Conservation (phyloP, 2,329 filamentous ascomycete species). For the Aspergillus neoniger region DNA sequence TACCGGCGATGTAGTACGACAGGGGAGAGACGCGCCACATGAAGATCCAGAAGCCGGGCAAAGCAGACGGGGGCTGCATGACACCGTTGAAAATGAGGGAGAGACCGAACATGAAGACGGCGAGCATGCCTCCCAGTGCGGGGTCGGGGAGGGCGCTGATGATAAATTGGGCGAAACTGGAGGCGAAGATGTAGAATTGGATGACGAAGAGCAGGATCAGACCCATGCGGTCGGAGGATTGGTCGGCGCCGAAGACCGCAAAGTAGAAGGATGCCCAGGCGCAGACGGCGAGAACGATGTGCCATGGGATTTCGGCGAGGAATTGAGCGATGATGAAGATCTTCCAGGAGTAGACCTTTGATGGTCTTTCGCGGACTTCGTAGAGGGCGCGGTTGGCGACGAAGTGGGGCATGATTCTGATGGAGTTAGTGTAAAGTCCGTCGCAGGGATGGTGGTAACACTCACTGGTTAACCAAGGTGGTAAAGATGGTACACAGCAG, state of each 20-base stretch:
- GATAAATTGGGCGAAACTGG: conserved; percentile 42
- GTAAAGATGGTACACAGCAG: conserved; percentile 77
- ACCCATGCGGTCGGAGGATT: conserved; percentile 2
- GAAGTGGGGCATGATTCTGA: conserved; percentile 56
- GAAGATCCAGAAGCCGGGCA: conserved; percentile 20
- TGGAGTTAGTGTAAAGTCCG: not conserved
- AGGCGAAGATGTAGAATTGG: conserved; percentile 12
- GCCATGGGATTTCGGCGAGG: conserved; percentile 74
- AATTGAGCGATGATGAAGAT: conserved; percentile 69
- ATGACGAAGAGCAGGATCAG: conserved; percentile 11
- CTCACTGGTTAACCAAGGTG: conserved; percentile 41
- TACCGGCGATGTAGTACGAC: conserved; percentile 64
- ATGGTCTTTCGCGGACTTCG: conserved; percentile 59
- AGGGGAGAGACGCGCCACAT: conserved; percentile 19
- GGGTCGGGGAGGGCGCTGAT: conserved; percentile 8
- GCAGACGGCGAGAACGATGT: conserved; percentile 69
- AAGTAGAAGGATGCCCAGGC: conserved; percentile 84
- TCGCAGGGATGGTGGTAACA: no score
- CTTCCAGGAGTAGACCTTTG: conserved; percentile 71
- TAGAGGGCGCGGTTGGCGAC: conserved; percentile 58
- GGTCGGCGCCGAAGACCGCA: conserved; percentile 62
- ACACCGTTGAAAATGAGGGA: conserved; percentile 20
- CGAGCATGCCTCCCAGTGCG: conserved; percentile 9
- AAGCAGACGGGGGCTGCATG: conserved; percentile 10
- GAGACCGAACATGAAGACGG: conserved; percentile 17